Evolutionary conservation across 306 rosid species (phyloP).

Genomic region (Acacia crassicarpa): DNA sequence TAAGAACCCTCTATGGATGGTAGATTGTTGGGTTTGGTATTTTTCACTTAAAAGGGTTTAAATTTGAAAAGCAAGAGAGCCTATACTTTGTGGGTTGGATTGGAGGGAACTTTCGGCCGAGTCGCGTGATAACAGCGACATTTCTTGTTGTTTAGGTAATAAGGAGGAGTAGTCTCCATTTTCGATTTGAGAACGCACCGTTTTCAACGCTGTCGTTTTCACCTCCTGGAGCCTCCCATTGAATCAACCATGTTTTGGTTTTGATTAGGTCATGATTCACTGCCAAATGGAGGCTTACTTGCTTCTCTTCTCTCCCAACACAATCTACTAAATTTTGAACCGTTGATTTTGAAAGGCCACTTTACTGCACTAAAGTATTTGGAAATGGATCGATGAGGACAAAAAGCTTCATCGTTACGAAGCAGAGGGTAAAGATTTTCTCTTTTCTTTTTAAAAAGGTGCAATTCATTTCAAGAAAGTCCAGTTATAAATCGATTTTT

Average conservation of each 20-base stretch:
- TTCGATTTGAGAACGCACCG: constrained; percentile 30
- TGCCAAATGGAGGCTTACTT: neutral
- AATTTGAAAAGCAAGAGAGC: constrained; percentile 27
- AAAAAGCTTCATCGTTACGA: neutral
- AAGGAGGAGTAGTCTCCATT: neutral
- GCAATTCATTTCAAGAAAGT: constrained; percentile 2
- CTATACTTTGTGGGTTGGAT: constrained; percentile 23
- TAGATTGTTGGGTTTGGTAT: constrained; percentile 2
- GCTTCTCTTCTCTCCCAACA: neutral
- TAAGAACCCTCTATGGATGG: neutral
- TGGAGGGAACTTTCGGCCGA: constrained; percentile 44
- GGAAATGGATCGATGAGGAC: neutral
- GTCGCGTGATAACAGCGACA: constrained; percentile 60
- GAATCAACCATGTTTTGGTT: neutral
- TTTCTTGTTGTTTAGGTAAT: constrained; percentile 52
- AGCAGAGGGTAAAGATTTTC: neutral
- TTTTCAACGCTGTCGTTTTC: constrained; percentile 27
- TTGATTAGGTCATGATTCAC: neutral
- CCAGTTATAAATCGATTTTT: constrained; percentile 19
- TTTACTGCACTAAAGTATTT: neutral
- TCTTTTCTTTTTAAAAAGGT: neutral
- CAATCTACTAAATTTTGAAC: neutral
- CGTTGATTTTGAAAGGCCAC: neutral
- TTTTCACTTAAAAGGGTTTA: neutral
- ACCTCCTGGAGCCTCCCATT: neutral